phyloP scores from a whole-genome alignment of 805 yeast genomes.

The Teunomyces kruisii region DNA sequence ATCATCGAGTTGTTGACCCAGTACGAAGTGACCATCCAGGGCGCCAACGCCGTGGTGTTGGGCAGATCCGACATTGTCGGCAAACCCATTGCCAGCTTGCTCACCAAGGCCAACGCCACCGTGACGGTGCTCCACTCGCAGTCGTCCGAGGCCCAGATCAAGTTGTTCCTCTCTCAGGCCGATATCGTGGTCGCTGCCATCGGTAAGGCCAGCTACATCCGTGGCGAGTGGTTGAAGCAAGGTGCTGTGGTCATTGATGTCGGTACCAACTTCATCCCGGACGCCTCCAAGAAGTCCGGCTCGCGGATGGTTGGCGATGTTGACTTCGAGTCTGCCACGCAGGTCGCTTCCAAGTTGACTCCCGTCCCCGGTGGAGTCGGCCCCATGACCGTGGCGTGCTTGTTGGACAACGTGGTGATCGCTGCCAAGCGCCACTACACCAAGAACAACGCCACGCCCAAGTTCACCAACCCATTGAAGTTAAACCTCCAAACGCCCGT shows the following conservation, averaged over 20 bases:
- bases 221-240: conserved; percentile 71
- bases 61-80: conserved; percentile 90
- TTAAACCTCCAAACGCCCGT: conserved; percentile 62
- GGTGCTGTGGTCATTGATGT: conserved; percentile 77
- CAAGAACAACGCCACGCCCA: conserved; percentile 42
- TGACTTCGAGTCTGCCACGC: conserved; percentile 56
- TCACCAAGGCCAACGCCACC: conserved; percentile 71
- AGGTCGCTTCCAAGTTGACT: conserved; percentile 64
- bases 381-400: conserved; percentile 87
- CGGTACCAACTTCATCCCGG: conserved; percentile 76
- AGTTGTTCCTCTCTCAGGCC: conserved; percentile 52
- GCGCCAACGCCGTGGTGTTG: conserved; percentile 76
- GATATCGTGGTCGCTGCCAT: conserved; percentile 79
- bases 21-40: conserved; percentile 55
- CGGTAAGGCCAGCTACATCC: conserved; percentile 68
- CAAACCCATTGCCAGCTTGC: conserved; percentile 69
- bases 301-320: conserved; percentile 76
- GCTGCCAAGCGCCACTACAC: conserved; percentile 59
- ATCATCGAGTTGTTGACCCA: conserved; percentile 62
- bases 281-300: conserved; percentile 65
- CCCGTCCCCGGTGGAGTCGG: conserved; percentile 94
- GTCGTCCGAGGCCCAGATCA: conserved; percentile 52
- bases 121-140: conserved; percentile 75
- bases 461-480: conserved; percentile 54
- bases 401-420: conserved; percentile 66